Evolutionary conservation across 306 rosid species (phyloP).

Genomic region (Trichosanthes cucumerina): DNA sequence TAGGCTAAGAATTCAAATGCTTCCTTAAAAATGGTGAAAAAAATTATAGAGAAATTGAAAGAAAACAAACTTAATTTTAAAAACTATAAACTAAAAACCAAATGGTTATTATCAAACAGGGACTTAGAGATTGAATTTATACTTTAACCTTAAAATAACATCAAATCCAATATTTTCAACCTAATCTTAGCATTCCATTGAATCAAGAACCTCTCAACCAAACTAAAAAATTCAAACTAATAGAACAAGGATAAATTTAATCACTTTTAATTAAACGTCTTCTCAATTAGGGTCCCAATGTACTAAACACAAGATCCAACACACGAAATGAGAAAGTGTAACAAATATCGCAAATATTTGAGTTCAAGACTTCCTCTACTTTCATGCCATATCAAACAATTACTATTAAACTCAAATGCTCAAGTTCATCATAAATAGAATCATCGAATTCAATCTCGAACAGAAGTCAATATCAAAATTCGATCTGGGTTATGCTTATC

Average conservation of each 20-base stretch:
- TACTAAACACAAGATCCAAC: background rate
- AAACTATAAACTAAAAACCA: too few species aligned
- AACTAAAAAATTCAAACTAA: too few species aligned
- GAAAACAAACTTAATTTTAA: too few species aligned
- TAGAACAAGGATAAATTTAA: background rate
- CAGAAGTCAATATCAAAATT: background rate
- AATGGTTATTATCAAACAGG: too few species aligned
- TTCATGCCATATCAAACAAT: accelerated
- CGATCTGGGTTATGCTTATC: background rate
- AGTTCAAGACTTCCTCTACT: background rate
- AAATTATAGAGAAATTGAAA: too few species aligned
- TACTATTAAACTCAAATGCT: background rate
- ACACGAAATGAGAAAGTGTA: too few species aligned
- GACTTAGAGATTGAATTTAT: too few species aligned
- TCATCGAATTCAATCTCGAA: too few species aligned
- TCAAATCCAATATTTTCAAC: background rate
- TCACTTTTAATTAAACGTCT: background rate
- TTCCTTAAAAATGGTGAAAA: too few species aligned
- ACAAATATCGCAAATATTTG: background rate
- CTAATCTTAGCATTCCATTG: background rate
- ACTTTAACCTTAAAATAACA: background rate
- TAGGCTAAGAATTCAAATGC: too few species aligned
- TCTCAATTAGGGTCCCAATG: background rate
- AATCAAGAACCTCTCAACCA: too few species aligned
- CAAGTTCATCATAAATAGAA: background rate